Percentiles rank a stretch among this genome's conserved stretches.
Evolutionary conservation across 2,329 filamentous ascomycete genomes (phyloP).

Genomic region (Fusarium fujikuroi): DNA sequence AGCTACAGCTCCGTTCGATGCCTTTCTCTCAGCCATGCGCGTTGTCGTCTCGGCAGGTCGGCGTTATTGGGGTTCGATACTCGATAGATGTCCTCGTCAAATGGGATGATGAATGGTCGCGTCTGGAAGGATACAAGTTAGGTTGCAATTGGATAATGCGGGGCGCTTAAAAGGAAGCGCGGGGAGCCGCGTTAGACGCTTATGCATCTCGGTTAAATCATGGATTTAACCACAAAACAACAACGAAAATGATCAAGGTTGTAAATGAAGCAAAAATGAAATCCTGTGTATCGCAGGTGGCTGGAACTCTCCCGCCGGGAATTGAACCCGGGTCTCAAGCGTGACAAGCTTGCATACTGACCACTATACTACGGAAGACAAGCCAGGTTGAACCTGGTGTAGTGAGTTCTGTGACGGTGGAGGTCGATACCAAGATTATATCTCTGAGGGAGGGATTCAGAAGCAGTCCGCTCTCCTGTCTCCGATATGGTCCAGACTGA

Average conservation of each 20-base stretch:
- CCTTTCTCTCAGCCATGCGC: slow-evolving; percentile 51
- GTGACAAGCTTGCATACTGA: slow-evolving; percentile 31
- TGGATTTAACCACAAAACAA: neutral
- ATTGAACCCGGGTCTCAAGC: slow-evolving; percentile 32
- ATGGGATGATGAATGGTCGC: slow-evolving; percentile 1
- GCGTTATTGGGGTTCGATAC: neutral
- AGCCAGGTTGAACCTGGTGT: slow-evolving; percentile 6
- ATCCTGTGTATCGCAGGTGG: slow-evolving; percentile 11
- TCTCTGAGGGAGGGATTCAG: neutral
- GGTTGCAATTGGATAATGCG: slow-evolving; percentile 12
- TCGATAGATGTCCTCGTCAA: neutral
- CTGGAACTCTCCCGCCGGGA: slow-evolving; percentile 27
- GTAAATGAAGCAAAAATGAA: neutral
- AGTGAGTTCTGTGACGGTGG: slow-evolving; percentile 6
- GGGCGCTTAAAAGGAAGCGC: slow-evolving; percentile 12
- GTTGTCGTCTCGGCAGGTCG: neutral
- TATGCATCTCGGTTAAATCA: neutral
- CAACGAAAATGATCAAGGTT: neutral
- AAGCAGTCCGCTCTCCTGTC: neutral
- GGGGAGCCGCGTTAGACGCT: slow-evolving; percentile 12
- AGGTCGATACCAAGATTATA: neutral
- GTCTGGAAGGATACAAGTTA: slow-evolving; percentile 10
- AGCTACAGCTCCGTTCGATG: slow-evolving; percentile 34
- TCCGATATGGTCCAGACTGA: neutral
- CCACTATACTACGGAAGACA: slow-evolving; percentile 28